Conservation (phyloP, 1,284 basidiomycete species). For the Austroboletus novae-zelandiae region DNA sequence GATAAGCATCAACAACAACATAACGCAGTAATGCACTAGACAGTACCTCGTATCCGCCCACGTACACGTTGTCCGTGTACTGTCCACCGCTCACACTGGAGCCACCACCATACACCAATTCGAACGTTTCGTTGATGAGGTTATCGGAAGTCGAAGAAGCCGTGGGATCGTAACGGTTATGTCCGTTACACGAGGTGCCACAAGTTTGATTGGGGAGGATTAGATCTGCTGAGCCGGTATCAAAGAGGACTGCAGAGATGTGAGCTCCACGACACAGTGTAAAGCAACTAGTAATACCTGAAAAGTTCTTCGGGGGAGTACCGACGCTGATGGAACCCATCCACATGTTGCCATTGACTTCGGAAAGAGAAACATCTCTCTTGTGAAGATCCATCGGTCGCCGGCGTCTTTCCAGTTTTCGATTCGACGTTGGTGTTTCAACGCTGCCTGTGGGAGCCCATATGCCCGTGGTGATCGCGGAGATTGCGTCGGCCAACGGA, state of each 20-base stretch:
- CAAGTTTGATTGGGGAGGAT: slow-evolving; percentile 43
- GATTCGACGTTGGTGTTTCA: neutral
- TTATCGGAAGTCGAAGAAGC: slow-evolving; percentile 31
- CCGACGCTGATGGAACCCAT: slow-evolving; percentile 42
- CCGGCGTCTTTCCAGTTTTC: slow-evolving; percentile 10
- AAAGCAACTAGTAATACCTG: slow-evolving; percentile 18
- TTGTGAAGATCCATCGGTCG: slow-evolving; percentile 6
- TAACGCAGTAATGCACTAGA: slow-evolving; percentile 3
- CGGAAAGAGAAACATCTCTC: slow-evolving; percentile 27
- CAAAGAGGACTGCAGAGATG: slow-evolving; percentile 40
- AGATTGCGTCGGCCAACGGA: slow-evolving; percentile 24
- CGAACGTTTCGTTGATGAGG: slow-evolving; percentile 21
- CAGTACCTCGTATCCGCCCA: slow-evolving; percentile 34
- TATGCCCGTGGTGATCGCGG: slow-evolving; percentile 4
- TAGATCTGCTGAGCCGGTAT: slow-evolving; percentile 36
- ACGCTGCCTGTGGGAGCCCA: neutral
- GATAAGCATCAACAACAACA: neutral
- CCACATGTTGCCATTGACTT: slow-evolving; percentile 35
- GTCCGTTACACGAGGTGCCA: slow-evolving; percentile 34
- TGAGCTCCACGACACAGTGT: neutral
- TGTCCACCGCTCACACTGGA: slow-evolving; percentile 32
- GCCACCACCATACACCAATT: slow-evolving; percentile 32
- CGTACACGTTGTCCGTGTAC: slow-evolving; percentile 34
- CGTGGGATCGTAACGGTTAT: slow-evolving; percentile 33
- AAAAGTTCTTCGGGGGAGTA: slow-evolving; percentile 37